phyloP scores from a whole-genome alignment of 2,329 filamentous ascomycete genomes.

The Pseudopyrenochaeta lycopersici region DNA sequence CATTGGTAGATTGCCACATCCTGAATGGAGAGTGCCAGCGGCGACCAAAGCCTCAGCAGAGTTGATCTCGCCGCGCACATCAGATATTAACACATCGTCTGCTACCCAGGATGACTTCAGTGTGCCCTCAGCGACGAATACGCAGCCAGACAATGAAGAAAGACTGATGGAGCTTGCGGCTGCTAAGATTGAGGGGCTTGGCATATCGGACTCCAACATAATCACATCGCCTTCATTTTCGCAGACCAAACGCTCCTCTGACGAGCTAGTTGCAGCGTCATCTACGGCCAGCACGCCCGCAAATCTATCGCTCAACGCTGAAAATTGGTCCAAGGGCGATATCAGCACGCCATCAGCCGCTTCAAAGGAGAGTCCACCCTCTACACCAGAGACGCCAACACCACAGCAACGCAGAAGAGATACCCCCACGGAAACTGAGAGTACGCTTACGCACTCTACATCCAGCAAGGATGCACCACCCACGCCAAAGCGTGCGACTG shows the following conservation, averaged over 20 bases:
- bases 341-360: conserved; percentile 15
- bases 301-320: conserved; percentile 13
- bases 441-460: conserved; percentile 1
- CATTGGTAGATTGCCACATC: conserved; percentile 40
- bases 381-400: conserved; percentile 30
- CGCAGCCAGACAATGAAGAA: conserved; percentile 24
- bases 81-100: conserved; percentile 13
- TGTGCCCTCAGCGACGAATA: conserved; percentile 37
- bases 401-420: conserved; percentile 27
- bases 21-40: conserved; percentile 35
- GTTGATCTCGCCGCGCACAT: conserved; percentile 19
- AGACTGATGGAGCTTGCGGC: conserved; percentile 16
- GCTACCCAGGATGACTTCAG: conserved; percentile 41
- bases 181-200: conserved; percentile 35
- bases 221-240: conserved; percentile 36
- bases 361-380: conserved; percentile 19
- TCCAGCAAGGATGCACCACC: conserved; percentile 11
- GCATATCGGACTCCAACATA: conserved; percentile 22
- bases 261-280: conserved; percentile 41
- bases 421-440: conserved; percentile 7
- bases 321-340: conserved; percentile 25
- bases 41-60: conserved; percentile 21
- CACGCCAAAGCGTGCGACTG: neutral
- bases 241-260: conserved; percentile 45
- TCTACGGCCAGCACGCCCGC: conserved; percentile 38